Evolutionary conservation across 176 grass and related monocot species (phyloP).

Genomic region (Oryza punctata): DNA sequence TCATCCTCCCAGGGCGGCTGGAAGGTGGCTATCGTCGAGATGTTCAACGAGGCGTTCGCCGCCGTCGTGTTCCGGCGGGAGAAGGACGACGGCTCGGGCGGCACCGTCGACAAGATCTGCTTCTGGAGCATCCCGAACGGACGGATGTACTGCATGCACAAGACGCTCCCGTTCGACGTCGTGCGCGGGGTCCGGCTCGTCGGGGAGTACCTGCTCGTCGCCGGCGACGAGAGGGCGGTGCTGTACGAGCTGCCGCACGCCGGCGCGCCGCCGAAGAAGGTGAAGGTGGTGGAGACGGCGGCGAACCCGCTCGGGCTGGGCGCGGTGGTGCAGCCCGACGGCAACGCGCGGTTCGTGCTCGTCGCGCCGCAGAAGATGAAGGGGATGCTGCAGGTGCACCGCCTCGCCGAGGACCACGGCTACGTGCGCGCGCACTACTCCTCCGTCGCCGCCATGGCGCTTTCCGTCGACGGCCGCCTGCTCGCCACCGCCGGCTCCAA

Average conservation of each 20-base stretch:
- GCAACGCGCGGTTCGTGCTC: conserved; percentile 41
- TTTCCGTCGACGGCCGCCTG: conserved; percentile 65
- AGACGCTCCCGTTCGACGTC: neutral
- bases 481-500: conserved; percentile 74
- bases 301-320: conserved; percentile 67
- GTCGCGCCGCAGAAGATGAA: conserved; percentile 50
- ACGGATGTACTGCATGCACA: neutral
- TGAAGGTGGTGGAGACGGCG: conserved; percentile 56
- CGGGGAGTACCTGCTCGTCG: conserved; percentile 47
- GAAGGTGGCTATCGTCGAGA: conserved; percentile 19
- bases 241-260: conserved; percentile 34
- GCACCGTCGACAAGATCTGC: neutral
- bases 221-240: conserved; percentile 38
- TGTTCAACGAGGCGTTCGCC: neutral
- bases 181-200: conserved; percentile 52
- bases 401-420: conserved; percentile 29
- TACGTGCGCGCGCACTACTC: conserved; percentile 61
- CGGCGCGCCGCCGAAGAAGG: neutral
- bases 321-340: conserved; percentile 47
- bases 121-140: neutral
- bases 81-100: neutral
- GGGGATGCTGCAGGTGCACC: conserved; percentile 50
- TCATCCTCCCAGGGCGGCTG: neutral
- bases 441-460: conserved; percentile 43
- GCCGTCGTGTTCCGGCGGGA: conserved; percentile 21